Conservation (phyloP, 805 yeast species). For the Cyberlindnera euphorbiiphila region DNA sequence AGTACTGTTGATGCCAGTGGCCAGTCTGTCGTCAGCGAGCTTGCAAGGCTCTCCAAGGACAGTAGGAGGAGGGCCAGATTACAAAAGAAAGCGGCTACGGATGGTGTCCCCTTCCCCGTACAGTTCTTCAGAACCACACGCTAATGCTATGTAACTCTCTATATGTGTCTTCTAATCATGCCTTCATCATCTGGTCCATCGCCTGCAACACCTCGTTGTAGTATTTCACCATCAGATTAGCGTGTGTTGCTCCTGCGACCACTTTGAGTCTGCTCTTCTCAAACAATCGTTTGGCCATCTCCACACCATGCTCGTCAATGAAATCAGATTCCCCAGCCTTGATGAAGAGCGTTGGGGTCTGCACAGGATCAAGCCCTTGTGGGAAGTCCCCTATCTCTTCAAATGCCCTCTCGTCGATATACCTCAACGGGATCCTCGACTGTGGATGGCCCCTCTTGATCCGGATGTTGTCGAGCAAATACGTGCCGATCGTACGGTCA, state of each 20-base stretch:
- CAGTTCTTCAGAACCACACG: too few relatives aligned
- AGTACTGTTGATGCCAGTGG: conserved; percentile 8
- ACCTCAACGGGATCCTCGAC: conserved; percentile 27
- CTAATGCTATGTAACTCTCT: not conserved
- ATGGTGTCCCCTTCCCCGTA: conserved; percentile 1
- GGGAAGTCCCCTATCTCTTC: conserved; percentile 30
- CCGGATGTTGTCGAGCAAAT: conserved; percentile 18
- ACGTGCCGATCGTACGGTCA: conserved; percentile 11
- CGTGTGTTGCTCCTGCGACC: conserved; percentile 8
- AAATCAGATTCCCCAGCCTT: conserved; percentile 41
- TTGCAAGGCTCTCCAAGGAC: not conserved
- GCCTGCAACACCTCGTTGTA: conserved; percentile 5
- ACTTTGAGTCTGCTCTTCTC: not conserved
- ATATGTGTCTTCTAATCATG: not conserved
- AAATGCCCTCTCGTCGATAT: conserved; percentile 13
- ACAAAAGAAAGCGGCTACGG: not conserved
- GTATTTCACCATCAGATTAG: conserved; percentile 8
- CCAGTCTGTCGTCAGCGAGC: conserved; percentile 1
- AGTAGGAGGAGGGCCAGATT: not conserved
- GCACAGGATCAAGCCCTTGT: not conserved
- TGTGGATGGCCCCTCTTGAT: conserved; percentile 16
- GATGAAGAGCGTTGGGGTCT: conserved; percentile 35
- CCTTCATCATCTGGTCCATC: not conserved
- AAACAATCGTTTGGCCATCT: conserved; percentile 5
- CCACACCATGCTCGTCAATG: conserved; percentile 31